phyloP scores from a whole-genome alignment of 2,329 filamentous ascomycete species.

The Catunica adiposa region DNA sequence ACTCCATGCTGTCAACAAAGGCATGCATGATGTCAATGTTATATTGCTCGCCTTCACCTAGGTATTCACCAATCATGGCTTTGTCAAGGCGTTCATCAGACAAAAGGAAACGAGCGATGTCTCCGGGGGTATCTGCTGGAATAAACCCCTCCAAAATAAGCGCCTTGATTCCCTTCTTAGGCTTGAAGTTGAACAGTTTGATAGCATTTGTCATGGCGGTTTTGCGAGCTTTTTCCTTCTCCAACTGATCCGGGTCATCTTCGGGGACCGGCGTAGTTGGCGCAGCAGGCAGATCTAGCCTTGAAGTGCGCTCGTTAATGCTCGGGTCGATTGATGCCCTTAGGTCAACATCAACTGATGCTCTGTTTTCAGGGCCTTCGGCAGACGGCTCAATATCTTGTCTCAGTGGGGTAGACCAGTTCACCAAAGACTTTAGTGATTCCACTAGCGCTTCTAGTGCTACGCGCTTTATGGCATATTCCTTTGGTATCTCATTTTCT shows the following conservation, averaged over 20 bases:
- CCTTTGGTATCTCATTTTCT: slow-evolving; percentile 62
- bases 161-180: slow-evolving; percentile 79
- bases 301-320: slow-evolving; percentile 39
- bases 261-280: slow-evolving; percentile 57
- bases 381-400: slow-evolving; percentile 33
- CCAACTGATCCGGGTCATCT: slow-evolving; percentile 86
- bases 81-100: slow-evolving; percentile 78
- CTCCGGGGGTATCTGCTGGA: slow-evolving; percentile 54
- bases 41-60: slow-evolving; percentile 82
- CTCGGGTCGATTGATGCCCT: slow-evolving; percentile 54
- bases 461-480: slow-evolving; percentile 81
- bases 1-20: slow-evolving; percentile 92
- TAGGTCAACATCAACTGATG: slow-evolving; percentile 29
- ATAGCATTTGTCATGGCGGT: slow-evolving; percentile 81
- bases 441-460: slow-evolving; percentile 80
- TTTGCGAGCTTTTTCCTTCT: slow-evolving; percentile 86
- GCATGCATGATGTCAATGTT: slow-evolving; percentile 98
- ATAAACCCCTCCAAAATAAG: slow-evolving; percentile 80
- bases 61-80: slow-evolving; percentile 77
- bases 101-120: slow-evolving; percentile 71
- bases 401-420: slow-evolving; percentile 59
- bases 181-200: slow-evolving; percentile 92
- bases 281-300: slow-evolving; percentile 29
- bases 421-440: slow-evolving; percentile 73
- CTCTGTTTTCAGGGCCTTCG: slow-evolving; percentile 23